Evolutionary conservation across 2,329 filamentous ascomycete genomes (phyloP).

Genomic region (Cladorrhinum sp.): DNA sequence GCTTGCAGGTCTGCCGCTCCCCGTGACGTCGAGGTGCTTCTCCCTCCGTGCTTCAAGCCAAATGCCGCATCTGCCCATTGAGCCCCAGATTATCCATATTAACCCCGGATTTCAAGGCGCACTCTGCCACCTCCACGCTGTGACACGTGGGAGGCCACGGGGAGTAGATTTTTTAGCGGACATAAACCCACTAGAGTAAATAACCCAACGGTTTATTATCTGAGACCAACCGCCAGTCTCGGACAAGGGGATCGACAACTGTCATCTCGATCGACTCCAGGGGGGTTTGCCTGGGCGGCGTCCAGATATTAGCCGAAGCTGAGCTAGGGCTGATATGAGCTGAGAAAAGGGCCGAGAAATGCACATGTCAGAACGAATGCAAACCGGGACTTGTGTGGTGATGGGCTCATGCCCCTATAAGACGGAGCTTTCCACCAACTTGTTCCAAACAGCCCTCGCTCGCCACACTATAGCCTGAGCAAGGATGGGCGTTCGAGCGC

Average conservation of each 20-base stretch:
- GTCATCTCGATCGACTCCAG: background rate
- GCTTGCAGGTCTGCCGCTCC: background rate
- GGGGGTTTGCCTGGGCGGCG: background rate
- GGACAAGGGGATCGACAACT: background rate
- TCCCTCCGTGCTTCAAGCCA: slow-evolving; percentile 10
- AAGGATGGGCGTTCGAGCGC: background rate
- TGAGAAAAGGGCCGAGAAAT: background rate
- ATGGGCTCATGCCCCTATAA: background rate
- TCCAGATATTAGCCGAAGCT: background rate
- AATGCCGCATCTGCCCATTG: slow-evolving; percentile 16
- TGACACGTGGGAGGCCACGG: slow-evolving; percentile 22
- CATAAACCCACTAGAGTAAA: background rate
- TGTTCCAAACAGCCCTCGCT: too few species aligned
- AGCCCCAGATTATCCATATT: slow-evolving; percentile 30
- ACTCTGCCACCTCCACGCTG: slow-evolving; percentile 22
- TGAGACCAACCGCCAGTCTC: background rate
- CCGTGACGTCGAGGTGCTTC: slow-evolving; percentile 24
- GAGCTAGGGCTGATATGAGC: background rate
- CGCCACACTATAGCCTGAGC: background rate
- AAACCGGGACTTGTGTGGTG: background rate
- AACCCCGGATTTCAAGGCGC: slow-evolving; percentile 29
- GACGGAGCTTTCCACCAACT: background rate
- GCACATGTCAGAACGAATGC: background rate
- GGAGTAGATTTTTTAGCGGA: slow-evolving; percentile 24
- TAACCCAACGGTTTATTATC: background rate